Evolutionary conservation across 129 eudicot species (phyloP), one percentile per base, ranked within the genome.

Genomic region (Centella asiatica): DNA sequence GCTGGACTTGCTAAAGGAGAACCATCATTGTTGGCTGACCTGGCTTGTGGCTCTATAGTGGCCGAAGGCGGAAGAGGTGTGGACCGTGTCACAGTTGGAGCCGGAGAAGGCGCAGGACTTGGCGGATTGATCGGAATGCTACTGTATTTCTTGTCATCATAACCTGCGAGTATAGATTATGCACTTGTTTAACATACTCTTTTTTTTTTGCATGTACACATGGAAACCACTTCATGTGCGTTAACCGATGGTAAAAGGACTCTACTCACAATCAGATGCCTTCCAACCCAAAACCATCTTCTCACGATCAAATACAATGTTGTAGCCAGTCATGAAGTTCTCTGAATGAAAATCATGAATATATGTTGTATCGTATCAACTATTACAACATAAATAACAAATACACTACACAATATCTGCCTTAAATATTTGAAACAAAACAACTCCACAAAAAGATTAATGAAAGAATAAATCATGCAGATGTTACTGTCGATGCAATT

Each of bases 281-380:
- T 77, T 78, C 96, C 99, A 92, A 44, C 99, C 99, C 81, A 92
- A 64, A 42, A 78, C 73, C 76, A 70, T 87, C 72, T 78, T 86
- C 70, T 92, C 99, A n/a, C 88, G 95, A 72, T 92, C 88, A 61
- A 92, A 92, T 55, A 92, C 86, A 17, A 92, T 58, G 34, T 83
- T 85, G 45, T 87, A 87, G 48, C 97, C 93, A 48, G 94, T 83
- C 97, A 90, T 85, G 70, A 90, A 90, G 76, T 90, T 86, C 71
- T 86, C 96, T 88, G 89, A 47, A 52, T 4, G 54, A 28, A n/a
- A 31, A n/a, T n/a, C n/a, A n/a, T n/a, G n/a, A n/a, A n/a, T n/a
- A n/a, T n/a, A n/a, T n/a, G n/a, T n/a, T n/a, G n/a, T n/a, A n/a
- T n/a, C n/a, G n/a, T n/a, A n/a, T n/a, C n/a, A n/a, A n/a, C n/a